Evolutionary conservation across 805 yeast genomes (phyloP).

Genomic region (Blastobotrys peoriensis): DNA sequence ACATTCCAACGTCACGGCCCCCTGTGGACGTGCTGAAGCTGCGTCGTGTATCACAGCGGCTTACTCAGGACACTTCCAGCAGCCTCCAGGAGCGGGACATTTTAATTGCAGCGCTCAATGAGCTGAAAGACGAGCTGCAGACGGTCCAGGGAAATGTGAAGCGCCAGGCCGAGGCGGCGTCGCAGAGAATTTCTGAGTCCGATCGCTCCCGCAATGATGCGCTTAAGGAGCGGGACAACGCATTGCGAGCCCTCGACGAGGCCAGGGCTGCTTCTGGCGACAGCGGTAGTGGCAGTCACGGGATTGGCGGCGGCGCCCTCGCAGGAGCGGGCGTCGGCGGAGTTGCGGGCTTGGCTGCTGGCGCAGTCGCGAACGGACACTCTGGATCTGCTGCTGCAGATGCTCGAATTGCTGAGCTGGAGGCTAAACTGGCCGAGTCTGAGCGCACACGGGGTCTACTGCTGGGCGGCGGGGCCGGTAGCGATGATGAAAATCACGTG

Average conservation of each 20-base stretch:
- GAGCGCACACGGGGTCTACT: conserved; percentile 7
- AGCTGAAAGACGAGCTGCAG: conserved; percentile 23
- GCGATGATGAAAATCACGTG: background rate
- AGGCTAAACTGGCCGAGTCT: conserved; percentile 12
- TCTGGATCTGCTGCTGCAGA: conserved; percentile 3
- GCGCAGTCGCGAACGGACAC: conserved; percentile 5
- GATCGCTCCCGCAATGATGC: conserved; percentile 21
- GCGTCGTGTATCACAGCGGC: conserved; percentile 24
- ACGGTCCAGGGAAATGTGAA: conserved; percentile 20
- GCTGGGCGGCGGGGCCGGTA: conserved; percentile 2
- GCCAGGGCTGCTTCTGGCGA: too few species aligned
- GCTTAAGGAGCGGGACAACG: background rate
- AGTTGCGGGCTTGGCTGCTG: conserved; percentile 6
- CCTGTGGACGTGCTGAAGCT: conserved; percentile 24
- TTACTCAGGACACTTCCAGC: conserved; percentile 22
- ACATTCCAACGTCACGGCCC: conserved; percentile 22
- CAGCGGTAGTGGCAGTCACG: too few species aligned
- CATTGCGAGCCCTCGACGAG: conserved; percentile 2
- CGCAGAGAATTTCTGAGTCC: conserved; percentile 18
- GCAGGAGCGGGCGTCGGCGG: background rate
- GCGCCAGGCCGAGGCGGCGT: conserved; percentile 24
- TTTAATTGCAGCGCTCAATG: conserved; percentile 22
- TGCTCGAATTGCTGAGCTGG: conserved; percentile 15
- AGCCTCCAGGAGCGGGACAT: conserved; percentile 24
- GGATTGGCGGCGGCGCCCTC: conserved; percentile 7